Percentiles rank a stretch among this genome's conserved stretches.
Conservation (phyloP, 2,329 filamentous ascomycete species). For the Magnaporthales sp. region DNA sequence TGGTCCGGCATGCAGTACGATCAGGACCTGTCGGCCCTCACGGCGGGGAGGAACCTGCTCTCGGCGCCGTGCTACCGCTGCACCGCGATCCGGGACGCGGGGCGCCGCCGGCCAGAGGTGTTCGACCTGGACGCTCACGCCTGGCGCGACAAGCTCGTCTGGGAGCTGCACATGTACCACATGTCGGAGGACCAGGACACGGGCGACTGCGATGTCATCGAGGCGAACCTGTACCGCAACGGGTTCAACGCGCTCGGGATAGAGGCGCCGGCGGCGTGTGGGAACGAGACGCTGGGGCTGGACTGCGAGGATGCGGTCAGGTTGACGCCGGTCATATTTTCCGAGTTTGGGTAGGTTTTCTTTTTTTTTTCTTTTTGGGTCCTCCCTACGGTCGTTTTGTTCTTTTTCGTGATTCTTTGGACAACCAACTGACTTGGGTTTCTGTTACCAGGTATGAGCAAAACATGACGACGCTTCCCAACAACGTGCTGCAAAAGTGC, state of each 20-base stretch:
- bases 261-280: slow-evolving; percentile 25
- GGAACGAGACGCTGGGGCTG: slow-evolving; percentile 24
- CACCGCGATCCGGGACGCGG: slow-evolving; percentile 30
- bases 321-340: slow-evolving; percentile 35
- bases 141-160: slow-evolving; percentile 38
- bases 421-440: background rate
- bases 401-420: background rate
- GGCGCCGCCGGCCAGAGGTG: slow-evolving; percentile 30
- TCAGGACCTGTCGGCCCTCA: slow-evolving; percentile 33
- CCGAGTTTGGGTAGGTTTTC: slow-evolving; percentile 29
- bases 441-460: slow-evolving; percentile 23
- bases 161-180: slow-evolving; percentile 34
- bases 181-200: slow-evolving; percentile 33
- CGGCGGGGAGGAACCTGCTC: slow-evolving; percentile 27
- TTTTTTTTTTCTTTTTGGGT: background rate
- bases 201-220: slow-evolving; percentile 35
- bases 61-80: slow-evolving; percentile 32
- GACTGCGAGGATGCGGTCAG: slow-evolving; percentile 26
- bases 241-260: slow-evolving; percentile 39
- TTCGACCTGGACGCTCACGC: slow-evolving; percentile 36
- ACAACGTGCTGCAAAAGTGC: slow-evolving; percentile 36
- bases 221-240: slow-evolving; percentile 37
- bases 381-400: background rate
- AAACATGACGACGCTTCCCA: slow-evolving; percentile 26
- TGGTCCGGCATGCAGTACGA: slow-evolving; percentile 41